Conservation (phyloP, 495 filamentous ascomycete genomes). For the Neurospora sp. region DNA sequence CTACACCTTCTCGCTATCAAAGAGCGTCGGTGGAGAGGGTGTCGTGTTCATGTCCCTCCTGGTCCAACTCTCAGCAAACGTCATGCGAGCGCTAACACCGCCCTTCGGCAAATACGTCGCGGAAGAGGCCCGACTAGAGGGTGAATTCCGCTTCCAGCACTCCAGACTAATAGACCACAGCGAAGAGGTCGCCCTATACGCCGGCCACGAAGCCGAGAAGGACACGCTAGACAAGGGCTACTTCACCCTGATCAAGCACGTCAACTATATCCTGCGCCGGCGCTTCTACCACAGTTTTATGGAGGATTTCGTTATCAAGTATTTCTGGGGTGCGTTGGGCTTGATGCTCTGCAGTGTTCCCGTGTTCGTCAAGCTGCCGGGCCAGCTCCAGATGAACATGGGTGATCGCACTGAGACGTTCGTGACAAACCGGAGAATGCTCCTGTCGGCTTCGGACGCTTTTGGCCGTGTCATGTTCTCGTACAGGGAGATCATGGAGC, state of each 20-base stretch:
- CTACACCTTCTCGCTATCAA: conserved; percentile 87
- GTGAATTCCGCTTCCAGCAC: conserved; percentile 93
- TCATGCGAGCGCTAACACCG: conserved; percentile 93
- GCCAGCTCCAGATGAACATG: conserved; percentile 55
- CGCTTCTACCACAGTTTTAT: conserved; percentile 93
- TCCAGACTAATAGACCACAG: conserved; percentile 88
- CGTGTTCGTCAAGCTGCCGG: conserved; percentile 89
- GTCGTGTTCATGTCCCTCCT: conserved; percentile 88
- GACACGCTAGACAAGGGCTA: conserved; percentile 96
- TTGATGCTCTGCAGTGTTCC: conserved; percentile 91
- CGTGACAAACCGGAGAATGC: conserved; percentile 85
- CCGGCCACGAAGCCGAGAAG: conserved; percentile 92
- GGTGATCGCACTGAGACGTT: conserved; percentile 92
- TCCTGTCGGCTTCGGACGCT: conserved; percentile 85
- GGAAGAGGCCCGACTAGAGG: conserved; percentile 87
- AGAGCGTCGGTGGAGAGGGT: conserved; percentile 89
- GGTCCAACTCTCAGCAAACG: conserved; percentile 82
- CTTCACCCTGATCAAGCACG: conserved; percentile 97
- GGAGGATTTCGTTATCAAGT: conserved; percentile 99
- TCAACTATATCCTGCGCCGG: conserved; percentile 84
- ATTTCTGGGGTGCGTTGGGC: conserved; percentile 95
- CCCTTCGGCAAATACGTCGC: conserved; percentile 98
- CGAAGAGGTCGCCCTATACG: conserved; percentile 89
- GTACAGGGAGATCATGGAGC: conserved; percentile 91
- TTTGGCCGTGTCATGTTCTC: conserved; percentile 97